A percentile compares a stretch with the other conserved stretches of the same genome.
phyloP scores from a whole-genome alignment of 768 basidiomycete species.

The Phanerochaete carnosa region DNA sequence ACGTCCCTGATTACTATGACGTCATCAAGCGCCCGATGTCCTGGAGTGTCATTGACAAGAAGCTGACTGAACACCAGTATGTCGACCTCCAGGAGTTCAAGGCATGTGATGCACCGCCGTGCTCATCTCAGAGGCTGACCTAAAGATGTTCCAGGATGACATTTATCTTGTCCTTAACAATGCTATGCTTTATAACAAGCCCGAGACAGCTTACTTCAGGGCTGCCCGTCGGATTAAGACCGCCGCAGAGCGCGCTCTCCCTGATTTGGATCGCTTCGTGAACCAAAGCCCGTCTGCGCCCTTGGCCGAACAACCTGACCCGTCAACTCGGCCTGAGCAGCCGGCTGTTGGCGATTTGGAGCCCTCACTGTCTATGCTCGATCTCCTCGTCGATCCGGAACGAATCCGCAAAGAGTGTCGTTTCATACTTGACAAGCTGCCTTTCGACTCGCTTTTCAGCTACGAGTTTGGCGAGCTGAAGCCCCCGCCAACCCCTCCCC shows the following conservation, averaged over 20 bases:
- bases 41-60: slow-evolving; percentile 77
- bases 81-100: slow-evolving; percentile 73
- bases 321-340: not conserved
- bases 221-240: slow-evolving; percentile 62
- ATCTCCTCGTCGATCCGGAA: slow-evolving; percentile 52
- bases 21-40: slow-evolving; percentile 86
- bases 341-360: slow-evolving; percentile 69
- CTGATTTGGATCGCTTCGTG: slow-evolving; percentile 35
- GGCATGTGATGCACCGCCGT: slow-evolving; percentile 33
- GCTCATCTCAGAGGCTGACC: not conserved
- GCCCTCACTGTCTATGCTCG: slow-evolving; percentile 54
- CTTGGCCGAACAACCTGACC: not conserved
- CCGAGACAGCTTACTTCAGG: slow-evolving; percentile 68
- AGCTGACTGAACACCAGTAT: slow-evolving; percentile 81
- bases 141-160: slow-evolving; percentile 54
- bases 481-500: slow-evolving; percentile 56
- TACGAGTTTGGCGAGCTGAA: slow-evolving; percentile 64
- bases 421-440: slow-evolving; percentile 52
- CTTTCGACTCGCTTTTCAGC: slow-evolving; percentile 63
- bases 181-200: slow-evolving; percentile 82
- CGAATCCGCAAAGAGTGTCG: slow-evolving; percentile 50
- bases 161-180: slow-evolving; percentile 82
- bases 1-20: slow-evolving; percentile 91
- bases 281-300: not conserved
- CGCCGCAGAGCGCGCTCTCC: slow-evolving; percentile 37